phyloP scores from a whole-genome alignment of 345 rosid genomes.

The Eucalyptus regnans region DNA sequence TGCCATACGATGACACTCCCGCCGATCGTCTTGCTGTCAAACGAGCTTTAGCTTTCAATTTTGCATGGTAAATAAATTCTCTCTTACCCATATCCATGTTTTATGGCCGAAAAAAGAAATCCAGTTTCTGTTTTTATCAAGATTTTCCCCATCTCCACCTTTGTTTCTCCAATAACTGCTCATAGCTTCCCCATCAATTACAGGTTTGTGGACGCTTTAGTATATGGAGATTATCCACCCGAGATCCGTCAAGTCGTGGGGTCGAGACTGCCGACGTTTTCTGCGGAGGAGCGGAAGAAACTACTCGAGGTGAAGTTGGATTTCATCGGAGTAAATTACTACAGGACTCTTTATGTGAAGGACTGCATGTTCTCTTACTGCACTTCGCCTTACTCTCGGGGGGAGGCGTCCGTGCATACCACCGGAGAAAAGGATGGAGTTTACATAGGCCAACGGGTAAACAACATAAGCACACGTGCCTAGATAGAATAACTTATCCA shows the following conservation, averaged over 20 bases:
- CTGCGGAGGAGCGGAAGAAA: constrained; percentile 2
- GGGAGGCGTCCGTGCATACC: not conserved
- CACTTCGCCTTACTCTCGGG: not conserved
- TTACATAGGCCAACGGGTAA: constrained; percentile 1
- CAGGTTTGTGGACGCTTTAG: constrained; percentile 16
- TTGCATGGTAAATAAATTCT: not conserved
- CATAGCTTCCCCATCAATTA: not conserved
- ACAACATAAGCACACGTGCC: not conserved
- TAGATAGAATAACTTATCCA: too few species aligned
- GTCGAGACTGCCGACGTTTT: constrained; percentile 4
- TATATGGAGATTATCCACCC: constrained; percentile 12
- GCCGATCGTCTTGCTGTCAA: constrained; percentile 7
- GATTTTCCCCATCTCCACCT: not conserved
- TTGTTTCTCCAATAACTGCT: not conserved
- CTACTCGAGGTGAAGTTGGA: constrained; percentile 5
- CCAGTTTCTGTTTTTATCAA: not conserved
- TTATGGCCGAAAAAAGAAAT: not conserved
- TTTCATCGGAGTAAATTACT: constrained; percentile 4
- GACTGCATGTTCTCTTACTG: constrained; percentile 12
- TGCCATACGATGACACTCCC: constrained; percentile 2
- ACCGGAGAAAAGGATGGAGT: not conserved
- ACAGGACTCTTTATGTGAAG: constrained; percentile 1
- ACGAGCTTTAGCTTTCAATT: constrained; percentile 9
- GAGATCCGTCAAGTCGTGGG: constrained; percentile 16
- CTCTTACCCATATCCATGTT: not conserved